phyloP scores from a whole-genome alignment of 352 stramenopile species.

The Aphanomyces euteiches region DNA sequence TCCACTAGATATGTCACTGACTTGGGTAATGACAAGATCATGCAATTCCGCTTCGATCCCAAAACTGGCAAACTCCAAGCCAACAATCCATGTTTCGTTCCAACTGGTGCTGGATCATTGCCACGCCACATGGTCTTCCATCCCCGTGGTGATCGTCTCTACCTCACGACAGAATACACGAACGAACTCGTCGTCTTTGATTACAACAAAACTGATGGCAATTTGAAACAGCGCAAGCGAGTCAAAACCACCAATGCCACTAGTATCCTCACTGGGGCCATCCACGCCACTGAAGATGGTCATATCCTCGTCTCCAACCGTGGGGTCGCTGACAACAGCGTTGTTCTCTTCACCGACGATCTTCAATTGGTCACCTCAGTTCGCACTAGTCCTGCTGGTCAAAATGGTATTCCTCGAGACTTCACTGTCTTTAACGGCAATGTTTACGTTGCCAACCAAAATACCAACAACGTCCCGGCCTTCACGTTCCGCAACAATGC shows the following conservation, averaged over 20 bases:
- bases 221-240: not conserved
- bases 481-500: not conserved
- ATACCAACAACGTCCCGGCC: constrained; percentile 8
- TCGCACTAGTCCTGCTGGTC: not conserved
- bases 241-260: not conserved
- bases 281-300: constrained; percentile 10
- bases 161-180: constrained; percentile 17
- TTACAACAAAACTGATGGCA: not conserved
- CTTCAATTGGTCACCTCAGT: constrained; percentile 1
- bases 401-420: constrained; percentile 7
- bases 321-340: constrained; percentile 14
- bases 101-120: constrained; percentile 3
- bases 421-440: constrained; percentile 17
- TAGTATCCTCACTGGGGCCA: constrained; percentile 10
- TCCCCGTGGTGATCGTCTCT: constrained; percentile 5
- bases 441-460: constrained; percentile 18
- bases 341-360: constrained; percentile 8
- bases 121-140: constrained; percentile 28
- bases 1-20: constrained; percentile 24
- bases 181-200: constrained; percentile 15
- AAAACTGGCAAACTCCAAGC: constrained; percentile 5
- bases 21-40: constrained; percentile 23
- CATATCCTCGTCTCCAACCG: constrained; percentile 25
- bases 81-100: not conserved
- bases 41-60: constrained; percentile 16